Evolutionary conservation across 768 basidiomycete genomes (phyloP), one percentile per base, ranked within the genome.

Genomic region (Pleurotus eryngii): DNA sequence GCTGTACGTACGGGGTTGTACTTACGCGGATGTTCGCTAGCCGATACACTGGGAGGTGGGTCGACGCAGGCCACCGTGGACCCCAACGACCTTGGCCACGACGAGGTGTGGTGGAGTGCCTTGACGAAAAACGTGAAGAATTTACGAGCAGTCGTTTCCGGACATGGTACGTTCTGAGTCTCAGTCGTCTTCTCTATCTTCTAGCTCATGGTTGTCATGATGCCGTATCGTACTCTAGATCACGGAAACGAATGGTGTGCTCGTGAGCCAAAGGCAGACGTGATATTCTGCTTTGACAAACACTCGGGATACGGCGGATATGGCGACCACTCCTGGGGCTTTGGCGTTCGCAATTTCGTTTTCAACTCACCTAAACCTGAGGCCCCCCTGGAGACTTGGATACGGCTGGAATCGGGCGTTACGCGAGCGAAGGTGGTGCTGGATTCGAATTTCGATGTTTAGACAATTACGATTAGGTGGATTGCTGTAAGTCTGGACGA

Each of bases 221-320:
- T 35, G 14, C 18, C 27, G 11, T 14, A 40, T 18, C 24, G 35
- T 60, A 38, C 3, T 15, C 38, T 60, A 87, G 89, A 87, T 65
- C 89, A 91, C 60, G 89, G 89, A 1, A 79, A 90, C 57, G 87
- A 90, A 66, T 91, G 89, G 89, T 91, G 89, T 59, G 80, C 81
- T 6, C 81, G 86, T 15, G 86, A 89, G 59, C 78, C 79, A 1
- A 77, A 75, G 3, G 82, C 83, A 59, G 71, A 81, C 40, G 78
- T 87, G 7, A 79, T 87, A 0, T 89, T 90, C 67, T 92, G 89
- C 66, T 92, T 90, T 60, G 78, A 80, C 64, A 90, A 90, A 66
- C 89, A 90, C 65, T 86, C 87, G 1, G 89, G 88, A n/a, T 87
- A 89, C 55, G 87, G 87, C 5, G 87, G 86, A 0, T 85, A 87